phyloP scores from a whole-genome alignment of 2,329 filamentous ascomycete genomes.

The Hawksworthiomyces lignivorus region DNA sequence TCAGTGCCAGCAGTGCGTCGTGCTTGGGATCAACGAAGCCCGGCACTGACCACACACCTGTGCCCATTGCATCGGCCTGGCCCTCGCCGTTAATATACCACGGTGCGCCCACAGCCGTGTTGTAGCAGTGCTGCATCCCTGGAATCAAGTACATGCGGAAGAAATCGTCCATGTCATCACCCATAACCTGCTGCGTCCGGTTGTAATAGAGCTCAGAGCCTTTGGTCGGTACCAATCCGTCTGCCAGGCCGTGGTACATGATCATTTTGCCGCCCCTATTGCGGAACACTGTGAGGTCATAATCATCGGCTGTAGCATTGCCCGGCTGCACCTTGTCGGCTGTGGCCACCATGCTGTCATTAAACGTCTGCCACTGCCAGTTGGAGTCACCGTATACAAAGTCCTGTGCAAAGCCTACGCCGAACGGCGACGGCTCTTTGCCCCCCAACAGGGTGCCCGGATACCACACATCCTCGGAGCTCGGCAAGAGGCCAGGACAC shows the following conservation, averaged over 20 bases:
- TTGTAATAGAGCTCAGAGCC: slow-evolving; percentile 28
- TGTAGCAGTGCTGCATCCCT: slow-evolving; percentile 43
- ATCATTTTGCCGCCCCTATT: slow-evolving; percentile 35
- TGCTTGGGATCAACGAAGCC: slow-evolving; percentile 28
- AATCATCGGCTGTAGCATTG: slow-evolving; percentile 29
- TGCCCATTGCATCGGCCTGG: slow-evolving; percentile 22
- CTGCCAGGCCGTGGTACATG: slow-evolving; percentile 38
- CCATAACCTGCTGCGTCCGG: slow-evolving; percentile 19
- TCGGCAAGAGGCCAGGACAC: slow-evolving; percentile 37
- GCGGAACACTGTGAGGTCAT: slow-evolving; percentile 31
- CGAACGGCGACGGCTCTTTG: slow-evolving; percentile 24
- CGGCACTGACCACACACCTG: slow-evolving; percentile 26
- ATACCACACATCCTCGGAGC: slow-evolving; percentile 34
- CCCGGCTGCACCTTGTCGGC: slow-evolving; percentile 30
- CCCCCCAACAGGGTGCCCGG: slow-evolving; percentile 22
- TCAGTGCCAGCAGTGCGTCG: slow-evolving; percentile 30
- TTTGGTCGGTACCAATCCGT: slow-evolving; percentile 32
- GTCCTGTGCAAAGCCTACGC: slow-evolving; percentile 28
- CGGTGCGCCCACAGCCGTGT: slow-evolving; percentile 28
- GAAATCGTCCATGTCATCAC: slow-evolving; percentile 32
- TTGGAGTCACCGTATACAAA: slow-evolving; percentile 31
- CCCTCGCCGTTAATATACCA: slow-evolving; percentile 30
- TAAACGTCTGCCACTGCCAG: slow-evolving; percentile 28
- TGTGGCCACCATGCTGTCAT: slow-evolving; percentile 22
- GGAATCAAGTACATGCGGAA: slow-evolving; percentile 47